Conservation (phyloP, 1,284 basidiomycete genomes). For the Ustilago esculenta region DNA sequence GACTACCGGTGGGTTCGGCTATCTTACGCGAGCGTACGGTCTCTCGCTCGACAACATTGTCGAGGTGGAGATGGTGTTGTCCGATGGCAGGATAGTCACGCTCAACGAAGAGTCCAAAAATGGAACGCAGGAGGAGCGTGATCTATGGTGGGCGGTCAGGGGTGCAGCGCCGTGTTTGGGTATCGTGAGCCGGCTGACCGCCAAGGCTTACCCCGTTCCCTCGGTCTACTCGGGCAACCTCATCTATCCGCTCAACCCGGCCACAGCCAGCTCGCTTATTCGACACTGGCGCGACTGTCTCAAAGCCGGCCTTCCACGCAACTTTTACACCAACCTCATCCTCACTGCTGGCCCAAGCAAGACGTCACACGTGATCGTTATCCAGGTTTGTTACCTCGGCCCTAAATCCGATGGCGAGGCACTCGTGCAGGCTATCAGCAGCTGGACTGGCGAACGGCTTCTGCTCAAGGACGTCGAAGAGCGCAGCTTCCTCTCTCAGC, state of each 20-base stretch:
- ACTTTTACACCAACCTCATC: conserved; percentile 86
- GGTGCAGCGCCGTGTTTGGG: conserved; percentile 86
- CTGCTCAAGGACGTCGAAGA: conserved; percentile 87
- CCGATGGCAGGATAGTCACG: conserved; percentile 58
- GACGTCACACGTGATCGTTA: conserved; percentile 74
- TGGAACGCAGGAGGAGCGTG: conserved; percentile 61
- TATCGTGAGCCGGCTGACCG: conserved; percentile 83
- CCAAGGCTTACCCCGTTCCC: conserved; percentile 85
- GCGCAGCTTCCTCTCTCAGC: conserved; percentile 85
- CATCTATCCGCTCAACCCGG: conserved; percentile 84
- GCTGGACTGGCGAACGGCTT: conserved; percentile 79
- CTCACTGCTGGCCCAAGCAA: conserved; percentile 78
- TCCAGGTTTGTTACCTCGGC: conserved; percentile 88
- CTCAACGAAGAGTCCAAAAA: conserved; percentile 51
- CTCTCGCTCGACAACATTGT: conserved; percentile 68
- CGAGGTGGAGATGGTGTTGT: conserved; percentile 62
- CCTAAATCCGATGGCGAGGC: conserved; percentile 77
- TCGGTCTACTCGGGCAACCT: conserved; percentile 89
- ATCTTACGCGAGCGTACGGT: conserved; percentile 82
- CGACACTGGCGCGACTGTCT: conserved; percentile 91
- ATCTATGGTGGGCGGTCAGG: conserved; percentile 86
- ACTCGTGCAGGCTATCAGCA: conserved; percentile 81
- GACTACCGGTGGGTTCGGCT: conserved; percentile 88
- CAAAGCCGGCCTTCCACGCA: conserved; percentile 76
- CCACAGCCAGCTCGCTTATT: conserved; percentile 84